phyloP scores from a whole-genome alignment of 352 stramenopile species.

The Pythium vanterpoolii region DNA sequence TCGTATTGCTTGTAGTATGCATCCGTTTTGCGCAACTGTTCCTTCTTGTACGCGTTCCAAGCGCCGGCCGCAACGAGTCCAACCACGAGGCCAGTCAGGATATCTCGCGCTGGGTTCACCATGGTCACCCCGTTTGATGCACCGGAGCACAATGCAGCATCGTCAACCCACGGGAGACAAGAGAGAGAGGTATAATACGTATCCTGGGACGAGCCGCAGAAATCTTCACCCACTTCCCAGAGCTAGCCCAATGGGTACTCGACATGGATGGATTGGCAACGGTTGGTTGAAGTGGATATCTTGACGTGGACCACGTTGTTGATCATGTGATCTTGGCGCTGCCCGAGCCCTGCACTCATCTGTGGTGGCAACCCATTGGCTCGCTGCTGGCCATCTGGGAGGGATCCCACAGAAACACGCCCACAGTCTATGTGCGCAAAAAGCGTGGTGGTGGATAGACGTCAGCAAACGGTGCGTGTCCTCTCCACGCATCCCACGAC shows the following conservation, averaged over 20 bases:
- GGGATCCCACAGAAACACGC: neutral
- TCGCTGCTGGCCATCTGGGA: neutral
- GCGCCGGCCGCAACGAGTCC: constrained; percentile 2
- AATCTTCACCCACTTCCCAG: neutral
- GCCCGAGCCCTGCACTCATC: neutral
- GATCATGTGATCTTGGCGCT: no score
- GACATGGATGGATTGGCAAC: no score
- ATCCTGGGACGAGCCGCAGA: constrained; percentile 5
- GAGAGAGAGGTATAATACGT: no score
- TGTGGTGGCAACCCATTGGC: constrained; percentile 21
- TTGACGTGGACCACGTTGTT: constrained; percentile 7
- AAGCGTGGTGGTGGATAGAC: constrained; percentile 1
- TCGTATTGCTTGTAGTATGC: constrained; percentile 9
- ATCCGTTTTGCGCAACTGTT: constrained; percentile 6
- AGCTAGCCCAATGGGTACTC: no score
- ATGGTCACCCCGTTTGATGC: neutral
- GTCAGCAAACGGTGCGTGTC: constrained; percentile 10
- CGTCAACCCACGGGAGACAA: neutral
- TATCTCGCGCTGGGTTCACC: constrained; percentile 3
- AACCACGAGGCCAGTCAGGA: constrained; percentile 1
- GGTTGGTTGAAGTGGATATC: constrained; percentile 7
- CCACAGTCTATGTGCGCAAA: neutral
- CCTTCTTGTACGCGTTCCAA: constrained; percentile 17
- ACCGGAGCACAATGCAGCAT: neutral
- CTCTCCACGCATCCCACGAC: neutral